phyloP scores from a whole-genome alignment of 1,139 yeast species.

The Geotrichum cucujoidarum region DNA sequence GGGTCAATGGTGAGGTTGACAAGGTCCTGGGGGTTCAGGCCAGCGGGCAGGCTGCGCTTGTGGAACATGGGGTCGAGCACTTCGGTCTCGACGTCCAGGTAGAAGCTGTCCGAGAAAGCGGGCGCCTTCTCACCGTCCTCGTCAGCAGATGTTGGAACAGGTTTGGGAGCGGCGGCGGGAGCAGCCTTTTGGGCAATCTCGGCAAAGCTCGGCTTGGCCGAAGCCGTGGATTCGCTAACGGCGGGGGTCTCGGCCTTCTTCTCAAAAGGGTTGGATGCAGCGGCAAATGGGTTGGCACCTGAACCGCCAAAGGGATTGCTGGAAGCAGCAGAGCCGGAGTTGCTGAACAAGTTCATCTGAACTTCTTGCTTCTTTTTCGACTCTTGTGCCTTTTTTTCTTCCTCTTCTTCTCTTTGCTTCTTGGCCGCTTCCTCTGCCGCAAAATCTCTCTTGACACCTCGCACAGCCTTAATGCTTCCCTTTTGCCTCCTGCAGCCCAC shows the following conservation, averaged over 20 bases:
- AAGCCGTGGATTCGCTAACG: background rate
- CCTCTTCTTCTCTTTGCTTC: constrained; percentile 7
- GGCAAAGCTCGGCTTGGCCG: constrained; percentile 6
- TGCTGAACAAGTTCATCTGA: background rate
- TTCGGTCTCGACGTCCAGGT: constrained; percentile 18
- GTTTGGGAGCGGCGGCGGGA: background rate
- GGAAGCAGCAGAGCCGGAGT: background rate
- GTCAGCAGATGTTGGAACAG: background rate
- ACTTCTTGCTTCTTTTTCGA: background rate
- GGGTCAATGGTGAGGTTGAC: constrained; percentile 11
- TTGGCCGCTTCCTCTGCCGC: constrained; percentile 35
- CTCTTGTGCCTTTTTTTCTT: background rate
- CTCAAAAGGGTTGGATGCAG: constrained; percentile 12
- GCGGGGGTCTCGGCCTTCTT: background rate
- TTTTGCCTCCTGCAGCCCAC: constrained; percentile 58
- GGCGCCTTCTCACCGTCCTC: constrained; percentile 4
- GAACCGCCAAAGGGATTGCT: constrained; percentile 13
- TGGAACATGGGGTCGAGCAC: constrained; percentile 17
- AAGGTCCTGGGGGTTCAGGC: constrained; percentile 17
- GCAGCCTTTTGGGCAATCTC: constrained; percentile 6
- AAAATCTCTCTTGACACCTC: constrained; percentile 42
- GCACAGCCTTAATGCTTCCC: constrained; percentile 39
- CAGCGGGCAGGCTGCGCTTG: constrained; percentile 14
- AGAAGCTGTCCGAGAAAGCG: constrained; percentile 7
- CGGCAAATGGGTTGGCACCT: constrained; percentile 11